These are phyloP conservation scores for Miscanthus sacchariflorus DNA, from an alignment of 202 grass and related monocot species.

Conservation along the genomic window DNA sequence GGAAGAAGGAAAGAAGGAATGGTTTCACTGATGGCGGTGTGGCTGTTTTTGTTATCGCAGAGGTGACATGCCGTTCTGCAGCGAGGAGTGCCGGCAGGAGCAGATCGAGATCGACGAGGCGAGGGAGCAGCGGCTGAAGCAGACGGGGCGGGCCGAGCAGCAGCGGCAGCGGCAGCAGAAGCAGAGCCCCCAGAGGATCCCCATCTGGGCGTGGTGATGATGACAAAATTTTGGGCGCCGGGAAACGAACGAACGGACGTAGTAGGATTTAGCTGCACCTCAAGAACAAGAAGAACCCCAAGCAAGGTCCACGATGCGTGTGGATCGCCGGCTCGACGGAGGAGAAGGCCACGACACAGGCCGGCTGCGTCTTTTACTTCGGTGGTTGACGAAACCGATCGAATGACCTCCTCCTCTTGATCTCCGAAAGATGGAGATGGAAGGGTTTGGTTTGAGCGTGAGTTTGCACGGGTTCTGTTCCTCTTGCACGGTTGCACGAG, in stretches of 20 bases:
- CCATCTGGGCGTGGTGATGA: constrained; percentile 70
- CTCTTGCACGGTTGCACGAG: neutral
- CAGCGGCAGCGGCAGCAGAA: constrained; percentile 64
- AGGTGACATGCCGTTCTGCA: constrained; percentile 87
- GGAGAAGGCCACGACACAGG: neutral
- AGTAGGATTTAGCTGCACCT: constrained; percentile 37
- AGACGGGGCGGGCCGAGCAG: constrained; percentile 52
- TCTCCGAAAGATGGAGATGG: constrained; percentile 46
- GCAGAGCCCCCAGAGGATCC: constrained; percentile 67
- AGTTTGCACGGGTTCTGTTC: constrained; percentile 21
- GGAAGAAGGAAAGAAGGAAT: neutral
- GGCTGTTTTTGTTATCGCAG: constrained; percentile 25
- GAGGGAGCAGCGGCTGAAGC: constrained; percentile 55
- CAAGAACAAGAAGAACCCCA: neutral
- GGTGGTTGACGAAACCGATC: neutral
- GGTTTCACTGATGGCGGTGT: constrained; percentile 24
- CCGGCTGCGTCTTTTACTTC: neutral
- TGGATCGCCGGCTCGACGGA: constrained; percentile 2
- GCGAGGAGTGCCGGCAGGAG: constrained; percentile 89
- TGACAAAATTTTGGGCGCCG: neutral
- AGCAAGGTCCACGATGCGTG: neutral
- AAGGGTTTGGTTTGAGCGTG: constrained; percentile 19
- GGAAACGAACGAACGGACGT: neutral
- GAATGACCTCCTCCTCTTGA: constrained; percentile 24
- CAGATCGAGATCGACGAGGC: constrained; percentile 87